Conservation (phyloP, 2,329 filamentous ascomycete species). For the Trichoderma pleuroti region DNA sequence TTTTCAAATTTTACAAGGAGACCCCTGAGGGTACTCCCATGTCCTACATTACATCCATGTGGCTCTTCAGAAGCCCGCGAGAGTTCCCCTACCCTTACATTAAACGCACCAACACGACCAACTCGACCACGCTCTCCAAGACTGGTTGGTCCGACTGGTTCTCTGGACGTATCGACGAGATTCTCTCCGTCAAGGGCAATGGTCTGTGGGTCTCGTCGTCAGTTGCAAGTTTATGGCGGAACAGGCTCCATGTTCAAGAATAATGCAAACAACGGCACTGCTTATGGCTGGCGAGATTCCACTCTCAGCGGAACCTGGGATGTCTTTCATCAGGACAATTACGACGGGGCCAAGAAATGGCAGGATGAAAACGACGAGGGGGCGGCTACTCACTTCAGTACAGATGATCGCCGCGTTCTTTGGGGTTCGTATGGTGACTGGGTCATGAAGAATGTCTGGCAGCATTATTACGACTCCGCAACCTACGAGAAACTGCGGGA, state of each 20-base stretch:
- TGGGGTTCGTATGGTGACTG: slow-evolving; percentile 1
- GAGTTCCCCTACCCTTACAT: not conserved
- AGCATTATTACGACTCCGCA: not conserved
- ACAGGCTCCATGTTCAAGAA: not conserved
- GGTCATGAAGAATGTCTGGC: not conserved
- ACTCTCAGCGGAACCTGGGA: not conserved
- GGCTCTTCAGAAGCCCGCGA: slow-evolving; percentile 3
- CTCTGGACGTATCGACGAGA: not conserved
- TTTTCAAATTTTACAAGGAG: not conserved
- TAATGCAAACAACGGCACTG: not conserved
- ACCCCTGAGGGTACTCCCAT: not conserved
- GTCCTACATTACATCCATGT: slow-evolving; percentile 1
- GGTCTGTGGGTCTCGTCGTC: slow-evolving; percentile 1
- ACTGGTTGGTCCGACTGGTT: not conserved
- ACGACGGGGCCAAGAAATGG: not conserved
- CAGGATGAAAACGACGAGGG: not conserved
- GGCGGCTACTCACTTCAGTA: not conserved
- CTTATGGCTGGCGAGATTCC: not conserved
- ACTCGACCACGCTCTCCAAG: not conserved
- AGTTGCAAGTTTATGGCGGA: not conserved
- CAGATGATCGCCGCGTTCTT: not conserved
- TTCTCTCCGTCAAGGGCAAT: not conserved
- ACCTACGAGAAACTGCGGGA: not conserved
- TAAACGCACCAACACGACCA: slow-evolving; percentile 2
- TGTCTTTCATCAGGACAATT: not conserved